These are phyloP conservation scores for Alternaria dauci DNA, from an alignment of 2,329 filamentous ascomycete genomes.

Conservation along the genomic window DNA sequence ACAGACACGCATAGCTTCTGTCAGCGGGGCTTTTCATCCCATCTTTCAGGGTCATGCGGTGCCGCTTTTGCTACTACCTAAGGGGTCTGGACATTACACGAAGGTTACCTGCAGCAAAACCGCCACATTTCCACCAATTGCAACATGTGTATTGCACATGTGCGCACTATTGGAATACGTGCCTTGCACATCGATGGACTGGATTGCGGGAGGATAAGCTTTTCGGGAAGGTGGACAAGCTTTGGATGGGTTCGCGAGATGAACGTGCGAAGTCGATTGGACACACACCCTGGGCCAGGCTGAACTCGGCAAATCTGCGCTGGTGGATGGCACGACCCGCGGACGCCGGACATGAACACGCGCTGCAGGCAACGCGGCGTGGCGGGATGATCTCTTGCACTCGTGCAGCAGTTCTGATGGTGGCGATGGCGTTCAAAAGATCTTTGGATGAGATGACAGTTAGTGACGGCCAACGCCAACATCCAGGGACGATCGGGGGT, in stretches of 20 bases:
- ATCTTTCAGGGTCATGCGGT: neutral
- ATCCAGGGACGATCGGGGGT: neutral
- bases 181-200: neutral
- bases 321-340: constrained; percentile 1
- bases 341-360: constrained; percentile 1
- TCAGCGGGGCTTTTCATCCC: neutral
- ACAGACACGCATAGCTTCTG: neutral
- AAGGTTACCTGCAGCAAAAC: neutral
- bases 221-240: constrained; percentile 34
- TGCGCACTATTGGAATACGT: constrained; percentile 2
- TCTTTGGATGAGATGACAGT: neutral
- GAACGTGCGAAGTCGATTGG: constrained; percentile 30
- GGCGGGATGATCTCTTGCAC: neutral
- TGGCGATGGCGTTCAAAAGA: neutral
- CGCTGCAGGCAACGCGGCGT: neutral
- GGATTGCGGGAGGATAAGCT: constrained; percentile 18
- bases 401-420: neutral
- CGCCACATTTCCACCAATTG: constrained; percentile 2
- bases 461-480: neutral
- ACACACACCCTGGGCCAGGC: neutral
- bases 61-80: neutral
- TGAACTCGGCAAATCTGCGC: constrained; percentile 1
- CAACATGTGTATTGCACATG: neutral
- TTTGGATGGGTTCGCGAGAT: constrained; percentile 11
- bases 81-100: neutral